Conservation (phyloP, 2,329 filamentous ascomycete species). For the Trichoderma hamatum region DNA sequence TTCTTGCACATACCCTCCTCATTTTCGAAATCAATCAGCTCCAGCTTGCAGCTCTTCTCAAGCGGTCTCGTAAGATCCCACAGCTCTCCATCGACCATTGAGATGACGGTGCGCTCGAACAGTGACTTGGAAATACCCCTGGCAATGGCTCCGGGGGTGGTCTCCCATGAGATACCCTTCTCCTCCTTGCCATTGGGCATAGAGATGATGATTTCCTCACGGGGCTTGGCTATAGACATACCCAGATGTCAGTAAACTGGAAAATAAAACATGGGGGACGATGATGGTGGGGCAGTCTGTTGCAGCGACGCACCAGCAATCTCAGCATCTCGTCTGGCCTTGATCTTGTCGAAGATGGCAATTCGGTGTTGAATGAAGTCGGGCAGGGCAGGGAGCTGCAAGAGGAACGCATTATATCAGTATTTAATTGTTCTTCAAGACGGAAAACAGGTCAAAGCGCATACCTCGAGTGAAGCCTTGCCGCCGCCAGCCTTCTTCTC, state of each 20-base stretch:
- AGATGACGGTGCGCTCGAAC: constrained; percentile 84
- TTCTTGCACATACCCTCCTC: constrained; percentile 39
- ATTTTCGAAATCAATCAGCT: constrained; percentile 78
- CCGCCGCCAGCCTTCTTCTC: constrained; percentile 50
- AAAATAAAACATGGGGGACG: neutral
- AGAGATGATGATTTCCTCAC: constrained; percentile 73
- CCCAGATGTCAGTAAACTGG: neutral
- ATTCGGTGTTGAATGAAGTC: constrained; percentile 83
- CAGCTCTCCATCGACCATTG: constrained; percentile 78
- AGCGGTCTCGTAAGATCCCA: constrained; percentile 94
- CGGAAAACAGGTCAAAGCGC: neutral
- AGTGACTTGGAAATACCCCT: constrained; percentile 82
- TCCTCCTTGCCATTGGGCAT: constrained; percentile 72
- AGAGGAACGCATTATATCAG: neutral
- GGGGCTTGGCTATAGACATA: constrained; percentile 56
- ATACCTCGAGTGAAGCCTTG: constrained; percentile 61
- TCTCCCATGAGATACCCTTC: constrained; percentile 85
- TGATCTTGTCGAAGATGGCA: constrained; percentile 84
- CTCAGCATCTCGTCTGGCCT: constrained; percentile 80
- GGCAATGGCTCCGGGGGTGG: constrained; percentile 78
- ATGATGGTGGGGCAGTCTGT: neutral
- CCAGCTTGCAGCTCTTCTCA: constrained; percentile 83
- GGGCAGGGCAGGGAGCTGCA: constrained; percentile 55
- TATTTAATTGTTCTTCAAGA: neutral
- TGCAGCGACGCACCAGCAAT: constrained; percentile 48